Base-by-base conservation (phyloP, 2,329 filamentous ascomycete genomes). In the Xylaria sp. region DNA sequence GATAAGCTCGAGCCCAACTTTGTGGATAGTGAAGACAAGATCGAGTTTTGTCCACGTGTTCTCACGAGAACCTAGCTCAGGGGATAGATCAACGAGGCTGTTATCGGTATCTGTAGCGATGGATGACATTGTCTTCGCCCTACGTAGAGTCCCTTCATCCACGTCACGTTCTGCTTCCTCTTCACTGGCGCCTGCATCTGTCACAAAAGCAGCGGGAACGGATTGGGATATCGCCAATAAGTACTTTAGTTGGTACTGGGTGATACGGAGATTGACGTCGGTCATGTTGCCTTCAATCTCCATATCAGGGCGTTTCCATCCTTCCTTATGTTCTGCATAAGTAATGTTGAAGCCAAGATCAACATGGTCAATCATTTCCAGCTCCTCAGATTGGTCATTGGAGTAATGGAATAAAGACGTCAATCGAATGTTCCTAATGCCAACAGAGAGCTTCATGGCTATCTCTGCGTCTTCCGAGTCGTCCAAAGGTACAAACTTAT, bases 311-410 rank as follows among this genome's bases (percentile, higher is more conserved):
- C 95, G 88, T 76, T 96, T 90, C 62, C 87, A 84, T 15, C 92
- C 92, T 38, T 88, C 80, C 73, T 89, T 90, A 77, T 99, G 96
- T 77, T 98, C 95, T 0, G 94, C 89, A 80, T 97, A 95, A 2
- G 92, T 97, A 72, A 99, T 90, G 69, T 92, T 93, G 81, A 99
- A 97, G 57, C 92, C 93, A 28, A 99, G 84, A 78, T 99, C 96
- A 13, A 99, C 94, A 74, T 97, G 94, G 76, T 99, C 94, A 74
- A 99, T 97, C 83, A 99, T 92, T 78, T 99, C 93, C 7, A 99
- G 84, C 78, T 97, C 94, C 79, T 99, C 96, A 0, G 89, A 88
- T 65, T 87, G 81, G 40, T 89, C 88, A 2, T 90, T 85, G 0
- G 88, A 80, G 74, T 97, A 98, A 77, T 97, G 88, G 76, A 98